A percentile compares a stretch with the other conserved stretches of the same genome.
Evolutionary conservation across 225 moss, liverwort and hornwort species (phyloP).

Genomic region (Anthoceros angustus): DNA sequence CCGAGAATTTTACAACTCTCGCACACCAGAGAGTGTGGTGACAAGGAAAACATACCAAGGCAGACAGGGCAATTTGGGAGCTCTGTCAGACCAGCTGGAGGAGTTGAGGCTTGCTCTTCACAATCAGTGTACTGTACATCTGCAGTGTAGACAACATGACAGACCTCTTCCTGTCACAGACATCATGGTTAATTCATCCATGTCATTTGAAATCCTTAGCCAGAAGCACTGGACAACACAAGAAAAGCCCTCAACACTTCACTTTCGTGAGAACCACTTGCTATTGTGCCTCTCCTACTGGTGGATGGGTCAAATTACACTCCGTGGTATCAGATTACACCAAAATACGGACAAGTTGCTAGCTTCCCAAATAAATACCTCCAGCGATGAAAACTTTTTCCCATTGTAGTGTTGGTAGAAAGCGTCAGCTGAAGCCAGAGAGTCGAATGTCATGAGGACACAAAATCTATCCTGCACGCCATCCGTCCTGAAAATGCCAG

Average conservation of each 20-base stretch:
- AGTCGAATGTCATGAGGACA: conserved; percentile 87
- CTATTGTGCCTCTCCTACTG: background rate
- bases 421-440: conserved; percentile 66
- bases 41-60: conserved; percentile 28
- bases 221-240: background rate
- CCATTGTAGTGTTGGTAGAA: conserved; percentile 88
- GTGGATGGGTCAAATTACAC: background rate
- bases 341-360: background rate
- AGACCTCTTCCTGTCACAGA: conserved; percentile 65
- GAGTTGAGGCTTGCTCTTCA: conserved; percentile 74
- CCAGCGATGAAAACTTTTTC: conserved; percentile 79
- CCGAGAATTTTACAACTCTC: background rate
- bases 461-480: conserved; percentile 72
- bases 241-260: background rate
- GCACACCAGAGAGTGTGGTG: background rate
- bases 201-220: background rate
- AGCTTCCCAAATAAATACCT: conserved; percentile 24
- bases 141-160: conserved; percentile 84
- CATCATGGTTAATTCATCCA: background rate
- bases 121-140: conserved; percentile 84
- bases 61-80: conserved; percentile 95
- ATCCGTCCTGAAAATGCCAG: conserved; percentile 38
- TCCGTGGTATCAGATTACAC: background rate
- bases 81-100: conserved; percentile 82
- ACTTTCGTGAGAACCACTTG: background rate